Percentiles rank a stretch among this genome's conserved stretches.
Evolutionary conservation across 768 basidiomycete species (phyloP).

Genomic region (Erythrobasidium yunnanense): DNA sequence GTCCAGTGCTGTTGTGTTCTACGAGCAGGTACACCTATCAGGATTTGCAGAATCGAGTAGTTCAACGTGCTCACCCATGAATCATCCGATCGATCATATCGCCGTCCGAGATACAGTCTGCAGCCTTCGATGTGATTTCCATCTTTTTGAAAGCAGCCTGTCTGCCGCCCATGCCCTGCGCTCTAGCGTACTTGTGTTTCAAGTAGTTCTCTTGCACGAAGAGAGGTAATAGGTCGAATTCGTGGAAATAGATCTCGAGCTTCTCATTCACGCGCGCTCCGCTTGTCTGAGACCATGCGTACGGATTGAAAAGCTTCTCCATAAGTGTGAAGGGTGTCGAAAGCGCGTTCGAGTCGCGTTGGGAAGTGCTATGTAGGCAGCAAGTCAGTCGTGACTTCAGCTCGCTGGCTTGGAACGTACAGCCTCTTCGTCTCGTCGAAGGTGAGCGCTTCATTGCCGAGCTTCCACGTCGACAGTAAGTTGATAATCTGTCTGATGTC

Average conservation of each 20-base stretch:
- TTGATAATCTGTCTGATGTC: constrained; percentile 96
- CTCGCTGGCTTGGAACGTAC: constrained; percentile 47
- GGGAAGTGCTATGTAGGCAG: constrained; percentile 52
- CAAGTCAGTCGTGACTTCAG: neutral
- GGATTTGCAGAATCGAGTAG: neutral
- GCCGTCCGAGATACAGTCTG: constrained; percentile 84
- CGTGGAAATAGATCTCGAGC: constrained; percentile 93
- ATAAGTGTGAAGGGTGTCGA: constrained; percentile 86
- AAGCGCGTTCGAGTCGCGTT: constrained; percentile 85
- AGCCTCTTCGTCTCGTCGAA: constrained; percentile 86
- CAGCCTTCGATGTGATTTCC: constrained; percentile 71
- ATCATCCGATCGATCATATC: constrained; percentile 88
- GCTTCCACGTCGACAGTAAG: constrained; percentile 94
- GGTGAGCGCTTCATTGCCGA: constrained; percentile 66
- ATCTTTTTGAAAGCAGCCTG: constrained; percentile 62
- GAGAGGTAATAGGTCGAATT: constrained; percentile 82
- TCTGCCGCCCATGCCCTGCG: constrained; percentile 51
- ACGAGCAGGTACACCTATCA: too few species aligned
- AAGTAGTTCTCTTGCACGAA: constrained; percentile 99
- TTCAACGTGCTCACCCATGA: constrained; percentile 63
- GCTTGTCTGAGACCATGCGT: constrained; percentile 70
- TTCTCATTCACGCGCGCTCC: constrained; percentile 77
- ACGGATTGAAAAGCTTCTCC: constrained; percentile 79
- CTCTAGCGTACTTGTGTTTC: constrained; percentile 62
- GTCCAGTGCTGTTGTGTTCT: constrained; percentile 93